A percentile compares a stretch with the other conserved stretches of the same genome.
These are phyloP conservation scores for Vicia villosa DNA, from an alignment of 306 rosid genomes.

Conservation along the genomic window DNA sequence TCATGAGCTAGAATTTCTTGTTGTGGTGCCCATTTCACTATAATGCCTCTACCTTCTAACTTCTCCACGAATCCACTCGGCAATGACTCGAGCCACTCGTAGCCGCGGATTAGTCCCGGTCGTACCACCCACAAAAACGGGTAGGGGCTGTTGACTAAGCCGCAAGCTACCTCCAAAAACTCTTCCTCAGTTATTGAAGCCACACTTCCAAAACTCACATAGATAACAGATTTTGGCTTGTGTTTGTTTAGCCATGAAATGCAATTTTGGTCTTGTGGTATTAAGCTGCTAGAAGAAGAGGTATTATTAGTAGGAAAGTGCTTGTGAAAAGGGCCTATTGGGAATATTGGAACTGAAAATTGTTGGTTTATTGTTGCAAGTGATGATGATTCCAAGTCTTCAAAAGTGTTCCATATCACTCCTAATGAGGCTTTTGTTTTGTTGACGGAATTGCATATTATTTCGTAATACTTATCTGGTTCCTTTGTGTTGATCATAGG, in stretches of 20 bases:
- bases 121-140: slow-evolving; percentile 66
- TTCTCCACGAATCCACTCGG: slow-evolving; percentile 46
- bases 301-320: slow-evolving; percentile 1
- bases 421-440: slow-evolving; percentile 46
- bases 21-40: slow-evolving; percentile 78
- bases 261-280: slow-evolving; percentile 47
- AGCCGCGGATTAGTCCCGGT: slow-evolving; percentile 45
- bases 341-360: slow-evolving; percentile 50
- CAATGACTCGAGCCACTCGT: slow-evolving; percentile 46
- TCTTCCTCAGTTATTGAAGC: slow-evolving; percentile 32
- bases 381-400: slow-evolving; percentile 48
- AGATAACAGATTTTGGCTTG: slow-evolving; percentile 47
- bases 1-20: slow-evolving; percentile 52
- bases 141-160: slow-evolving; percentile 49
- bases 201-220: slow-evolving; percentile 62
- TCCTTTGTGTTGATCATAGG: slow-evolving; percentile 34
- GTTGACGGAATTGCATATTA: slow-evolving; percentile 15
- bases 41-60: slow-evolving; percentile 41
- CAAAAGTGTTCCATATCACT: slow-evolving; percentile 59
- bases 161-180: slow-evolving; percentile 59
- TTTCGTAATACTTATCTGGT: slow-evolving; percentile 19
- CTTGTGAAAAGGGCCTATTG: slow-evolving; percentile 67
- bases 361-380: slow-evolving; percentile 26
- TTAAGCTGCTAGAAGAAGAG: slow-evolving; percentile 34
- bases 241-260: slow-evolving; percentile 53